A percentile compares a stretch with the other conserved stretches of the same genome.
Evolutionary conservation across 1,284 basidiomycete genomes (phyloP).

Genomic region (Anthracocystis setariae): DNA sequence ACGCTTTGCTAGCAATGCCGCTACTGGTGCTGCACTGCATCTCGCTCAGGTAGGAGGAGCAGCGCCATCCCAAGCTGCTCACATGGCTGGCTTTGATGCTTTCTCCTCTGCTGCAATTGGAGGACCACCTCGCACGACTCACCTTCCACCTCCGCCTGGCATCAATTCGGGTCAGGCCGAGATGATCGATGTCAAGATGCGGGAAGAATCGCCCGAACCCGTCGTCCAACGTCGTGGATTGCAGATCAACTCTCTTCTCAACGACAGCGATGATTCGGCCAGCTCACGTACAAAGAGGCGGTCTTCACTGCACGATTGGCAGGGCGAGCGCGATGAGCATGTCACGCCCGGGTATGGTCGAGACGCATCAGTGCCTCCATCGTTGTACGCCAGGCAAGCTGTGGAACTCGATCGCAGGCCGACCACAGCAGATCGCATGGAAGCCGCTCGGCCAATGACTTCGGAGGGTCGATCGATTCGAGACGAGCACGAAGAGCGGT

Average conservation of each 20-base stretch:
- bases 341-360: constrained; percentile 5
- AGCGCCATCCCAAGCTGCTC: neutral
- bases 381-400: constrained; percentile 11
- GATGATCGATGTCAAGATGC: constrained; percentile 15
- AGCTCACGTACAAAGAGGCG: constrained; percentile 17
- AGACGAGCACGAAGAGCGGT: constrained; percentile 13
- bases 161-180: constrained; percentile 16
- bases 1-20: constrained; percentile 26
- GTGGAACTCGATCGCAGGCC: constrained; percentile 26
- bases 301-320: constrained; percentile 54
- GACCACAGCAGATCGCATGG: constrained; percentile 21
- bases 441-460: constrained; percentile 12
- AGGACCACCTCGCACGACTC: constrained; percentile 14
- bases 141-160: constrained; percentile 34
- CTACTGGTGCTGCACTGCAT: constrained; percentile 3
- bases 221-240: constrained; percentile 41
- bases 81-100: constrained; percentile 5
- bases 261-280: constrained; percentile 32
- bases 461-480: constrained; percentile 13
- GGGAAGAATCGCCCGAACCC: constrained; percentile 34
- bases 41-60: constrained; percentile 5
- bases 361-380: constrained; percentile 34
- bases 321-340: constrained; percentile 20
- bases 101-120: neutral
- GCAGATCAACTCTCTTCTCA: constrained; percentile 59